Evolutionary conservation across 2,329 filamentous ascomycete genomes (phyloP), one percentile per base, ranked within the genome.

Genomic region (Exserohilum rostratum): DNA sequence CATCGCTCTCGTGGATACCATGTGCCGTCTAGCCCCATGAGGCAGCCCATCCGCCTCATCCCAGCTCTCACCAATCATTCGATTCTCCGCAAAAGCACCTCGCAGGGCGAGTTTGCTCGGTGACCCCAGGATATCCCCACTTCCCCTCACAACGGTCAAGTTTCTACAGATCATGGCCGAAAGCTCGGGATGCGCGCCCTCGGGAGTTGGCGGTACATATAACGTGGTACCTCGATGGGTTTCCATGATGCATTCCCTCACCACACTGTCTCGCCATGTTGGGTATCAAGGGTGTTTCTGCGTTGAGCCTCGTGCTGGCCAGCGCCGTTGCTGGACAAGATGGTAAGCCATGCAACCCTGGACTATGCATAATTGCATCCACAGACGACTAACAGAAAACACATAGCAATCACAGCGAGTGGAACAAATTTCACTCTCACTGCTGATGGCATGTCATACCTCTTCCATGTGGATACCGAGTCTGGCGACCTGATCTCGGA

Each of bases 401-500:
- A 30, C 31, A 1, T 60, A 85, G 83, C 79, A 33, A 79, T 87
- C 50, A 76, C 78, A 18, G 82, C 82, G n/a, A 71, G 83, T 5
- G 83, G 83, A 9, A 80, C 76, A 3, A 80, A 80, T 13, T 87
- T 87, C 59, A 79, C 83, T 1, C 75, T 87, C 40, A 83, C 83
- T 27, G 84, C 82, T 22, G 73, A 82, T 40, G 77, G 78, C 58
- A 77, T 86, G 27, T 87, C 85, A 1, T 88, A 88, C 63, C 82
- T 83, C 38, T 87, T 88, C 68, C 86, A 87, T 58, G 84, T 87
- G 39, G 82, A 88, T 57, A 72, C 79, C 3, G 67, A 65, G 7
- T 83, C 81, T 0, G 80, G 82, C 3, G 85, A 88, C 50, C 77
- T 88, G 33, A 68, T 84, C 13, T 80, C 82, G 0, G 85, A 87